Base-by-base conservation (phyloP, 1,284 basidiomycete species). In the Sanghuangporus weigelae region DNA sequence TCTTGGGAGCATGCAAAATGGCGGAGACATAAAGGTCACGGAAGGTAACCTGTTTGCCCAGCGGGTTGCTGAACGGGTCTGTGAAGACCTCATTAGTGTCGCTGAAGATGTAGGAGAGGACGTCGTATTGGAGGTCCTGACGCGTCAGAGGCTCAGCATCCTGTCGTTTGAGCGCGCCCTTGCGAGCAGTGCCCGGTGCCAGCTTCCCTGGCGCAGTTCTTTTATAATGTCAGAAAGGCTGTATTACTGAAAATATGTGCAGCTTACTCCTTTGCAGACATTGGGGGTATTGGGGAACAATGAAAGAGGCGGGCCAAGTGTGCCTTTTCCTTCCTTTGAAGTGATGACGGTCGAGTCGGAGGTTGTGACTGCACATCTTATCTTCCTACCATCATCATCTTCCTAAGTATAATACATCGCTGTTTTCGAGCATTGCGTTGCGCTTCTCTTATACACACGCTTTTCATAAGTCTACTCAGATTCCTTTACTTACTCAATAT, bases 11-110 rank as follows among this genome's bases (percentile, higher is more conserved):
- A 73, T 87, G 85, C 73, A 90, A 84, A 64, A 95, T 73, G 12
- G 90, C 84, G 71, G 90, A 87, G 66, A 93, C 82, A 74, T 95
- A 96, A 67, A 96, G 82, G 73, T 95, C 90, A 67, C 86, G 83
- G 73, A 96, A 96, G 59, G 86, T 85, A 73, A 90, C 79, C 71
- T 81, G 85, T 55, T 77, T 79, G 63, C 78, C 78, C 58, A 79
- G 77, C 5, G 74, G 73, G 66, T 81, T 81, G 72, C 63, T 72
- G 57, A 73, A 74, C 57, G 83, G 82, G 61, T 82, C 84, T 50
- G 90, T 93, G 76, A 96, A 96, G 63, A 87, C 89, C 46, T 81
- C 75, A 12, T 79, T 79, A 35, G 77, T 76, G 73, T 95, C 85
- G 64, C 80, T 79, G 76, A 96, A 96, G 70, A 96, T 85, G 73